phyloP scores from a whole-genome alignment of 768 basidiomycete genomes.

The Leccinellum luteum region DNA sequence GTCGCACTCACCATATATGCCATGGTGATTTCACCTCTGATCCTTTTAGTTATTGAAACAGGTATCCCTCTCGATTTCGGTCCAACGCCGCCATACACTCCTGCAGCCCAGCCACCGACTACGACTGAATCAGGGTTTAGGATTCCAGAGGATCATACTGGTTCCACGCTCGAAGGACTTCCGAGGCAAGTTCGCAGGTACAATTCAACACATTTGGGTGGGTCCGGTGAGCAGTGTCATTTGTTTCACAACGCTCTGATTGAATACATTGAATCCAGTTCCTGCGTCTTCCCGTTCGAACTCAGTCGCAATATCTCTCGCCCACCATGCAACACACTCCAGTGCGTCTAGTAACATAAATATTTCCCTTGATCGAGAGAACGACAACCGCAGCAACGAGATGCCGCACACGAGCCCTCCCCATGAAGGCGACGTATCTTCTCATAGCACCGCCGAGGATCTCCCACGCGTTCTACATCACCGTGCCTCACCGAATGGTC shows the following conservation, averaged over 20 bases:
- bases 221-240: neutral
- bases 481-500: neutral
- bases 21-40: neutral
- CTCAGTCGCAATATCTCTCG: neutral
- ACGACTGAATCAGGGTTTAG: neutral
- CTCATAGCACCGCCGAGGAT: slow-evolving; percentile 37
- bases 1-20: neutral
- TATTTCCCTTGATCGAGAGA: slow-evolving; percentile 2
- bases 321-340: neutral
- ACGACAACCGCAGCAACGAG: neutral
- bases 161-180: slow-evolving; percentile 22
- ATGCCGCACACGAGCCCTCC: neutral
- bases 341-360: slow-evolving; percentile 6
- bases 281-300: neutral
- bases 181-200: slow-evolving; percentile 14
- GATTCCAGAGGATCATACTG: slow-evolving; percentile 5
- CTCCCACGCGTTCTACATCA: neutral
- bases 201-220: neutral
- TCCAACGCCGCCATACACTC: slow-evolving; percentile 28
- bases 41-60: neutral
- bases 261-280: neutral
- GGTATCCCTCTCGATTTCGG: slow-evolving; percentile 11
- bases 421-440: neutral
- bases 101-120: neutral
- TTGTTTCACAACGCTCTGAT: neutral